Conservation (phyloP, 2,329 filamentous ascomycete genomes). For the Clarireedia homoeocarpa region DNA sequence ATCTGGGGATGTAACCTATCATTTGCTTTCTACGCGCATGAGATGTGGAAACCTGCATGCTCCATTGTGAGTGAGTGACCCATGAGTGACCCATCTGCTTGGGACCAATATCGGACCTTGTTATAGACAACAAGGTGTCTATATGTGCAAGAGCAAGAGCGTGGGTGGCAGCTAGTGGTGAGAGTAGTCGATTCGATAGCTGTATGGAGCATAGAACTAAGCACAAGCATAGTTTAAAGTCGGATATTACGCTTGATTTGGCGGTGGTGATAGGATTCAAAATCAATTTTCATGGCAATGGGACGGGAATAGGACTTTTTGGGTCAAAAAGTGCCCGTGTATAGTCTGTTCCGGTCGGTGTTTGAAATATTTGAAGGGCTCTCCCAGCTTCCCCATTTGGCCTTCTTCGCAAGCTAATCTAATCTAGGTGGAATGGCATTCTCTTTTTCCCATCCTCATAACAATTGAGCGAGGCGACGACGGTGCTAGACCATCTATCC, state of each 20-base stretch:
- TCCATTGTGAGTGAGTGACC: not conserved
- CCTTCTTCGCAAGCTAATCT: not conserved
- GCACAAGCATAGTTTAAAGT: not conserved
- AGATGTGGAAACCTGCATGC: conserved; percentile 7
- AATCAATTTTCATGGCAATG: not conserved
- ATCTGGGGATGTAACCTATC: conserved; percentile 4
- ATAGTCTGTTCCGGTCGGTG: no score
- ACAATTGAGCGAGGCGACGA: no score
- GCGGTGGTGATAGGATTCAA: not conserved
- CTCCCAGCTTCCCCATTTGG: no score
- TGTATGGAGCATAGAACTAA: not conserved
- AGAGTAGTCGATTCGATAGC: not conserved
- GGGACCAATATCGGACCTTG: conserved; percentile 5
- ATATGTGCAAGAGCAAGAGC: no score
- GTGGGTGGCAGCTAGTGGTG: no score
- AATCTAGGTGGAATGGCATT: not conserved
- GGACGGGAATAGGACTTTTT: not conserved
- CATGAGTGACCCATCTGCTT: conserved; percentile 7
- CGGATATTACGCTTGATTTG: not conserved
- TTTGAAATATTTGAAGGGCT: no score
- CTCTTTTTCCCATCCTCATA: not conserved
- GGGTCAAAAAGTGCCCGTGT: no score
- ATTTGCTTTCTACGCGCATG: conserved; percentile 3
- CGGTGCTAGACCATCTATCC: no score
- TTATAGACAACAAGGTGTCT: no score